Conservation (phyloP, 208 protist genomes). For the Acanthamoeba triangularis region DNA sequence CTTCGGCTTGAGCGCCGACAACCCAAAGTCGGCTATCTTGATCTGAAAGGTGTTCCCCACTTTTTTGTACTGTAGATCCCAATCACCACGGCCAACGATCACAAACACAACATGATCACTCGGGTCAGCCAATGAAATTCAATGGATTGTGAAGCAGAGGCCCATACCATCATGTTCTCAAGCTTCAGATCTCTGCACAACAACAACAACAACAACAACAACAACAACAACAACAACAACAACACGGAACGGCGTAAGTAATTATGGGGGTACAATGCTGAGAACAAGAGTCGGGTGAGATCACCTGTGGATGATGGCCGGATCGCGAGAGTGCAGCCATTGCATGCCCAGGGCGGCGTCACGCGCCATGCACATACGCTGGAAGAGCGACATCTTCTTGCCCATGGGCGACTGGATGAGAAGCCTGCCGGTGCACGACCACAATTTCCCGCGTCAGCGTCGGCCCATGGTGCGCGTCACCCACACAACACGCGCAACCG, state of each 20-base stretch:
- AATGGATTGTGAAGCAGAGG: no score
- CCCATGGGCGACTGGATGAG: conserved; percentile 69
- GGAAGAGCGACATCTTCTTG: conserved; percentile 72
- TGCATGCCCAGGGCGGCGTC: conserved; percentile 61
- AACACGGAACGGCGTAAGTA: no score
- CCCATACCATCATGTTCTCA: conserved; percentile 68
- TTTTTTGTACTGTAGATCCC: conserved; percentile 52
- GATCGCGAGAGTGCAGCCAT: conserved; percentile 64
- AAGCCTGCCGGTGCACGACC: background rate
- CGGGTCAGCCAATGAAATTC: no score
- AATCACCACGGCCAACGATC: background rate
- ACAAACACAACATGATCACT: background rate
- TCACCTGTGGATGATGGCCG: conserved; percentile 71
- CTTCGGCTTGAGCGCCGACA: conserved; percentile 72
- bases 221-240: no score
- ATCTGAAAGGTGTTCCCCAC: conserved; percentile 57
- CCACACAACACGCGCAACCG: background rate
- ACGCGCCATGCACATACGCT: conserved; percentile 53
- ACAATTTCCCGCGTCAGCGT: background rate
- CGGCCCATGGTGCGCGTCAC: no score
- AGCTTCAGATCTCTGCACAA: conserved; percentile 51
- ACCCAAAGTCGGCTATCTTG: conserved; percentile 69
- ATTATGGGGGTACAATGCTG: no score
- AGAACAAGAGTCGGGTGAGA: background rate
- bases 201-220: no score